Evolutionary conservation across 805 yeast genomes (phyloP), one percentile per base, ranked within the genome.

Genomic region (Sporopachydermia lactativora): DNA sequence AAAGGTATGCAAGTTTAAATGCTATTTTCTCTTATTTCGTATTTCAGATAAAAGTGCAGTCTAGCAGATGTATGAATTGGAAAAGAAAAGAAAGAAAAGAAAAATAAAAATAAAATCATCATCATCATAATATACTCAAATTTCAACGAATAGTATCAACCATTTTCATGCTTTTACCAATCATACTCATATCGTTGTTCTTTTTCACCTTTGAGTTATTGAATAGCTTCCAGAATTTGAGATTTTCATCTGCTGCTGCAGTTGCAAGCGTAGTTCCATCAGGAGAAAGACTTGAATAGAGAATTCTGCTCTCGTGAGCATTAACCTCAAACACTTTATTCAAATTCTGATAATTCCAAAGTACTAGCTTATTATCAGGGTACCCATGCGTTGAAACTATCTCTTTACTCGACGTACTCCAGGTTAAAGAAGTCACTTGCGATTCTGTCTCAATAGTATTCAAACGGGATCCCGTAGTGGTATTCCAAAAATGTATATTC

Each of bases 181-280:
- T 43, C 34, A 62, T 55, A 45, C 50, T 45, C 45, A 59, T 51
- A 34, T 49, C 46, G 17, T 48, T 50, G 11, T 55, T 37, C 5
- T 42, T 45, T 47, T 53, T 54, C 52, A 58, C 53, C 48, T 65
- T 59, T 49, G 60, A 55, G 47, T 58, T 41, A 52, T 89, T 96
- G 59, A 86, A 89, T 16, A 92, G 68, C 48, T 83, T 80, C 88
- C 94, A 92, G 61, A 92, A 92, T 61, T 92, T 89, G 54, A 92
- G 69, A 60, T 86, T 89, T 57, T 92, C 98, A 59, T 92, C 97
- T 8, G 95, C 94, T 2, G 96, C 94, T 37, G 88, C 86, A 0
- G 98, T 92, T 1, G 95, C 97, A 42, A 92, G 62, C 0, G 94
- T 83, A 40, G 83, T 73, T 13, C 81, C 83, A 60, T 92, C 96